Evolutionary conservation across 805 yeast species (phyloP).

Genomic region (Starmera quercuum): DNA sequence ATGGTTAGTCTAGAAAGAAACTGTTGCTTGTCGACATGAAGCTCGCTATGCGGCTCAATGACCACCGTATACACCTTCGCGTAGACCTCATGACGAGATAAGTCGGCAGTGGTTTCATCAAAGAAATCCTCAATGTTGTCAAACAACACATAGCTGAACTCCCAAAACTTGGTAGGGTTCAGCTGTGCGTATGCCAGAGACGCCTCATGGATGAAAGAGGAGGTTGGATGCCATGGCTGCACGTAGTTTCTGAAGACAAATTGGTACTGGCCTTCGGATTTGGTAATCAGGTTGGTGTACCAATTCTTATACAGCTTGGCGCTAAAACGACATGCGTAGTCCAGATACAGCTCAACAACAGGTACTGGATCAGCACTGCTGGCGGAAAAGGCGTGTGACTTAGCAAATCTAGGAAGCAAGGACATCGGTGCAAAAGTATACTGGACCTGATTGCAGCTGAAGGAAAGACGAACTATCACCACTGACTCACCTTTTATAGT

Average conservation of each 20-base stretch:
- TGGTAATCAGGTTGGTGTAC: conserved; percentile 36
- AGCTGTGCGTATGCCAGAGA: conserved; percentile 58
- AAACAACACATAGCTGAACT: conserved; percentile 48
- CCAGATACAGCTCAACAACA: conserved; percentile 57
- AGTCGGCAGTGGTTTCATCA: conserved; percentile 51
- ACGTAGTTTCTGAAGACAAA: conserved; percentile 63
- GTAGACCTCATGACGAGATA: conserved; percentile 50
- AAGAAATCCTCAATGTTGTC: conserved; percentile 45
- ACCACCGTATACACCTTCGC: conserved; percentile 44
- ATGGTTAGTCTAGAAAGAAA: conserved; percentile 23
- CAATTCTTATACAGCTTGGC: conserved; percentile 56
- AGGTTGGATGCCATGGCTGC: conserved; percentile 90
- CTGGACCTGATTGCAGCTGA: too few relatives aligned
- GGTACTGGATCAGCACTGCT: conserved; percentile 21
- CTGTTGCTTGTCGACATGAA: conserved; percentile 18
- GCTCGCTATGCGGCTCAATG: conserved; percentile 28
- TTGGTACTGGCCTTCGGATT: conserved; percentile 43
- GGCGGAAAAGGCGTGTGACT: conserved; percentile 16
- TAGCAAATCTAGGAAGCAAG: conserved; percentile 18
- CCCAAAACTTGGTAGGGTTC: conserved; percentile 49
- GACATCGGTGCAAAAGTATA: too few relatives aligned
- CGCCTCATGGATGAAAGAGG: conserved; percentile 62
- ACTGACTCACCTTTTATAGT: too few relatives aligned
- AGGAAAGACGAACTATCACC: too few relatives aligned
- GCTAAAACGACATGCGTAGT: conserved; percentile 73